These are phyloP conservation scores for Castanospermum australe DNA, from an alignment of 306 rosid genomes.

Conservation along the genomic window DNA sequence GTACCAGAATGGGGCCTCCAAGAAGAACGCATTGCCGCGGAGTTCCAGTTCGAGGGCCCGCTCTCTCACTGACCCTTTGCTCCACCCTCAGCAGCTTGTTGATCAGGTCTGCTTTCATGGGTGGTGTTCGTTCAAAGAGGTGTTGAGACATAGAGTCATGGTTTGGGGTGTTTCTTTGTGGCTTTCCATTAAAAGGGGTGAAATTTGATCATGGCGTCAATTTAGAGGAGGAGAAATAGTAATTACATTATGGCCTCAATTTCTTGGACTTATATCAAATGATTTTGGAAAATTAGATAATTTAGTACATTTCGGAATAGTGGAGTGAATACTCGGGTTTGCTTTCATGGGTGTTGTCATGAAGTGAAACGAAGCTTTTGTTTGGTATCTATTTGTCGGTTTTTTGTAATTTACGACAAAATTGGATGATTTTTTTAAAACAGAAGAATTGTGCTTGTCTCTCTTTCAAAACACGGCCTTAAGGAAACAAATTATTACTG, in stretches of 20 bases:
- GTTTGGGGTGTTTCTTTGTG: too few species aligned
- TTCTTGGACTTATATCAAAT: background rate
- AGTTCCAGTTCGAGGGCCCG: slow-evolving; percentile 91
- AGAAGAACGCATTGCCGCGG: slow-evolving; percentile 65
- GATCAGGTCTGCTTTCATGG: slow-evolving; percentile 48
- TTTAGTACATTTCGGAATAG: background rate
- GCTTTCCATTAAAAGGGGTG: background rate
- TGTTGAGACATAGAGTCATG: too few species aligned
- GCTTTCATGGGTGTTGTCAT: too few species aligned
- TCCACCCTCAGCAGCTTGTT: slow-evolving; percentile 89
- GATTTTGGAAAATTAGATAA: slow-evolving; percentile 4
- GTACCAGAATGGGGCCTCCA: slow-evolving; percentile 64
- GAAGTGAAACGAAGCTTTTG: too few species aligned
- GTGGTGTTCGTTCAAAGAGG: too few species aligned
- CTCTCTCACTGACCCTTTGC: slow-evolving; percentile 84
- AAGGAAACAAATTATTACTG: background rate
- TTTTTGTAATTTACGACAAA: background rate
- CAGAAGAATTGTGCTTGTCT: background rate
- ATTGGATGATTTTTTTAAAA: too few species aligned
- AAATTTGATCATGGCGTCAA: background rate
- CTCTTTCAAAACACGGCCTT: background rate
- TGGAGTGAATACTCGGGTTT: background rate
- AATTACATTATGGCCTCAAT: background rate
- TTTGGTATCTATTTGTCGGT: too few species aligned
- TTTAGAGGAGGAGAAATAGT: background rate